phyloP scores from a whole-genome alignment of 768 basidiomycete genomes.

The Trametes cinnabarina region DNA sequence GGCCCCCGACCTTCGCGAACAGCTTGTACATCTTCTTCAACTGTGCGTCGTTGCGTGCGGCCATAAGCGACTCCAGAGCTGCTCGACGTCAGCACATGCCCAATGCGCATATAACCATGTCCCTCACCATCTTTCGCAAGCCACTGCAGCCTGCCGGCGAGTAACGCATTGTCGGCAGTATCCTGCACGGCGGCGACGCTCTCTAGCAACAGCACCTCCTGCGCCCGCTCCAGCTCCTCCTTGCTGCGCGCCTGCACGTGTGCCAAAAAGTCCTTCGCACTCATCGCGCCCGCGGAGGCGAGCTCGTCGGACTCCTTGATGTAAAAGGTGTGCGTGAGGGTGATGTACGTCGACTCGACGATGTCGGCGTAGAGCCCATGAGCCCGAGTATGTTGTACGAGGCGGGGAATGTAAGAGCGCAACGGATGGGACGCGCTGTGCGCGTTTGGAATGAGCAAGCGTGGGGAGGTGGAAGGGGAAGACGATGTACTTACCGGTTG shows the following conservation, averaged over 20 bases:
- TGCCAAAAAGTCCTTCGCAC: conserved; percentile 54
- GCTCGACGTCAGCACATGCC: background rate
- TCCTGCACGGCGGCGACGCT: conserved; percentile 52
- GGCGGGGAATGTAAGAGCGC: conserved; percentile 42
- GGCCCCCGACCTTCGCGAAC: conserved; percentile 56
- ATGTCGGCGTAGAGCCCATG: conserved; percentile 54
- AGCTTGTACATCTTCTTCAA: conserved; percentile 57
- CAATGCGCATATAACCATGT: background rate
- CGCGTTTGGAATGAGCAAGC: background rate
- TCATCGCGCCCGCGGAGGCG: conserved; percentile 36
- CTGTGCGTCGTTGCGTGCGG: conserved; percentile 40
- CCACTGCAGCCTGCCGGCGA: conserved; percentile 45
- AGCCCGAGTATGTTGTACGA: conserved; percentile 56
- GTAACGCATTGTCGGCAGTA: conserved; percentile 51
- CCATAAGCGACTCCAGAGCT: conserved; percentile 59
- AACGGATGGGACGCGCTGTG: conserved; percentile 38
- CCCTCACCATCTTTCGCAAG: conserved; percentile 39
- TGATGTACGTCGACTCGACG: conserved; percentile 58
- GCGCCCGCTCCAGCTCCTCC: conserved; percentile 58
- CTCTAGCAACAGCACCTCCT: conserved; percentile 47
- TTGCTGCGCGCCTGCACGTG: conserved; percentile 44
- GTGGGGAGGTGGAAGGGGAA: background rate
- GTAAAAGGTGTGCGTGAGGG: conserved; percentile 54
- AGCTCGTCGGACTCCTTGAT: conserved; percentile 44
- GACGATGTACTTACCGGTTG: conserved; percentile 33